Evolutionary conservation across 192 early-diverging fungal genomes (phyloP).

Genomic region (Rhizophagus sp.): DNA sequence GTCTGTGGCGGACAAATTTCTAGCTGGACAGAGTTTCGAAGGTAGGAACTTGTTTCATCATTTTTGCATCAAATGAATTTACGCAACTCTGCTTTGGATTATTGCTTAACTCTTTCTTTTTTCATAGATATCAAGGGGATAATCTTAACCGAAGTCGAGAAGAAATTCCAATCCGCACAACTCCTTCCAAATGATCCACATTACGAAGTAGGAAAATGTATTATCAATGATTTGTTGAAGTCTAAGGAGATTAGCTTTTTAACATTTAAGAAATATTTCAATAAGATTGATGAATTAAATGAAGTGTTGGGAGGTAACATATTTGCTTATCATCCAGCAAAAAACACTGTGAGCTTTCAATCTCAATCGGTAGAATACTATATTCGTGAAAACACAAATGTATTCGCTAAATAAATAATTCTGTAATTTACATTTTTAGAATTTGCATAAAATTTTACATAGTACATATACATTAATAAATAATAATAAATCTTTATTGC

Average conservation of each 20-base stretch:
- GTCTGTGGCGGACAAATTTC: not conserved
- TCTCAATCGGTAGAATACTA: too few relatives aligned
- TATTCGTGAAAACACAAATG: too few relatives aligned
- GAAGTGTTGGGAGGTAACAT: not conserved
- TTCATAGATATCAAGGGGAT: too few relatives aligned
- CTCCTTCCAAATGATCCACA: not conserved
- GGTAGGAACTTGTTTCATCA: not conserved
- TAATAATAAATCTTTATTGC: too few relatives aligned
- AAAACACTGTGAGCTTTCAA: too few relatives aligned
- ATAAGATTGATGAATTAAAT: not conserved
- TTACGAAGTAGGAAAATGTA: not conserved
- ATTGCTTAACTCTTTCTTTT: not conserved
- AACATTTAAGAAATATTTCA: not conserved
- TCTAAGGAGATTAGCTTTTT: slow-evolving; percentile 1
- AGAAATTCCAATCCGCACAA: not conserved
- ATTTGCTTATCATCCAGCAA: not conserved
- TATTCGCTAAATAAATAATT: too few relatives aligned
- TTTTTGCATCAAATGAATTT: too few relatives aligned
- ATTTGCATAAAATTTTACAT: too few relatives aligned
- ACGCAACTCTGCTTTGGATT: too few relatives aligned
- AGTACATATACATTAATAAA: too few relatives aligned
- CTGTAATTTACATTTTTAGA: too few relatives aligned
- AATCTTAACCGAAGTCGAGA: too few relatives aligned
- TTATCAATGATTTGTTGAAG: not conserved
- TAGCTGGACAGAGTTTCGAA: not conserved